Conservation (phyloP, 306 rosid genomes). For the Cyamopsis tetragonoloba region DNA sequence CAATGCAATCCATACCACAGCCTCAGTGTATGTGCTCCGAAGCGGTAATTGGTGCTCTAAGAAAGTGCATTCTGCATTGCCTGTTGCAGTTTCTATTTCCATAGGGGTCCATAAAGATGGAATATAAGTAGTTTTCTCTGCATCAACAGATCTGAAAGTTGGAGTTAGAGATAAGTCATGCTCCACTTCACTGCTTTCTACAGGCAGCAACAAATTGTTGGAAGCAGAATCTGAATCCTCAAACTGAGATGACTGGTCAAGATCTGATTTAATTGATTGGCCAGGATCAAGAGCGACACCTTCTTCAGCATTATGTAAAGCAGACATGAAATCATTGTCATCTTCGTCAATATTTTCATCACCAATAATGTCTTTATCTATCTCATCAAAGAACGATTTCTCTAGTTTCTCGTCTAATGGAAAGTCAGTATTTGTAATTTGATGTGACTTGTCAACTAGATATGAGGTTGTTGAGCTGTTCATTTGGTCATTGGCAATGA, state of each 20-base stretch:
- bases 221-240: conserved; percentile 31
- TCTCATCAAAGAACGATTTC: conserved; percentile 38
- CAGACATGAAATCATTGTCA: conserved; percentile 47
- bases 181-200: conserved; percentile 32
- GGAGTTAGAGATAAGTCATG: conserved; percentile 31
- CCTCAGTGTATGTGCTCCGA: conserved; percentile 76
- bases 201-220: conserved; percentile 20
- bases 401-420: conserved; percentile 44
- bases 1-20: conserved; percentile 40
- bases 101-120: conserved; percentile 79
- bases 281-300: conserved; percentile 31
- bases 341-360: conserved; percentile 47
- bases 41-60: conserved; percentile 71
- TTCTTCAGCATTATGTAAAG: conserved; percentile 46
- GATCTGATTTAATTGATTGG: conserved; percentile 29
- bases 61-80: conserved; percentile 57
- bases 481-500: conserved; percentile 22
- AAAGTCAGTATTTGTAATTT: conserved; percentile 26
- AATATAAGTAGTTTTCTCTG: conserved; percentile 36
- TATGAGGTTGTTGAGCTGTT: conserved; percentile 28
- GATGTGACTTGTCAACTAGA: conserved; percentile 31
- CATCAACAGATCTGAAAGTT: conserved; percentile 25
- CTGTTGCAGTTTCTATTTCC: conserved; percentile 83
- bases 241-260: conserved; percentile 24
- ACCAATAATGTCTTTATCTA: conserved; percentile 27